These are phyloP conservation scores for Rosa lucieae DNA, from an alignment of 306 rosid genomes.

Conservation along the genomic window DNA sequence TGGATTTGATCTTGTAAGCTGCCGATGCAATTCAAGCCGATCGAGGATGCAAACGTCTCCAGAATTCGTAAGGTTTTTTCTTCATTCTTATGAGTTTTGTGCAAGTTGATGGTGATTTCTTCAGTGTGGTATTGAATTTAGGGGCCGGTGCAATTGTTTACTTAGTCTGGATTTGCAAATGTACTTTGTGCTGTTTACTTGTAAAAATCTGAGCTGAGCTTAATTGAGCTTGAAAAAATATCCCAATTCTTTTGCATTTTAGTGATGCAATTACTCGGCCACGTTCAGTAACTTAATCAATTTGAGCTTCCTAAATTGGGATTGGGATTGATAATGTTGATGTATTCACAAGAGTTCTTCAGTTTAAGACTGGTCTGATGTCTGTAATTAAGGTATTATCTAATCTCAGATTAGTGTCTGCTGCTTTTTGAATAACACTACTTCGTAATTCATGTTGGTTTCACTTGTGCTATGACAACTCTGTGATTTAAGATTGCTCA, in stretches of 20 bases:
- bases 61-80: constrained; percentile 62
- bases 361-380: constrained; percentile 94
- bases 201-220: constrained; percentile 7
- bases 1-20: constrained; percentile 81
- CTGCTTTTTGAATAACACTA: not conserved
- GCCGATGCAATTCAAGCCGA: constrained; percentile 87
- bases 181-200: not conserved
- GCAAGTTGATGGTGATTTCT: constrained; percentile 1
- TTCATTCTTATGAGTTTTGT: not conserved
- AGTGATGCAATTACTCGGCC: too few relatives aligned
- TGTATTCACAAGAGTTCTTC: constrained; percentile 35
- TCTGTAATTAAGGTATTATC: constrained; percentile 57
- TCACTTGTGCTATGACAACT: not conserved
- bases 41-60: constrained; percentile 54
- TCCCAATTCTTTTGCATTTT: too few relatives aligned
- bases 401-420: not conserved
- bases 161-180: not conserved
- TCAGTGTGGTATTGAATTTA: not conserved
- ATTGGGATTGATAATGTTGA: not conserved
- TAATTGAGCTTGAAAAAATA: not conserved
- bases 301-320: not conserved
- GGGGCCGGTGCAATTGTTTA: not conserved
- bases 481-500: not conserved
- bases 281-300: not conserved
- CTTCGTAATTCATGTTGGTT: not conserved